Percentiles rank a stretch among this genome's conserved stretches.
phyloP scores from a whole-genome alignment of 75 land plant species.

The Pinus taeda region DNA sequence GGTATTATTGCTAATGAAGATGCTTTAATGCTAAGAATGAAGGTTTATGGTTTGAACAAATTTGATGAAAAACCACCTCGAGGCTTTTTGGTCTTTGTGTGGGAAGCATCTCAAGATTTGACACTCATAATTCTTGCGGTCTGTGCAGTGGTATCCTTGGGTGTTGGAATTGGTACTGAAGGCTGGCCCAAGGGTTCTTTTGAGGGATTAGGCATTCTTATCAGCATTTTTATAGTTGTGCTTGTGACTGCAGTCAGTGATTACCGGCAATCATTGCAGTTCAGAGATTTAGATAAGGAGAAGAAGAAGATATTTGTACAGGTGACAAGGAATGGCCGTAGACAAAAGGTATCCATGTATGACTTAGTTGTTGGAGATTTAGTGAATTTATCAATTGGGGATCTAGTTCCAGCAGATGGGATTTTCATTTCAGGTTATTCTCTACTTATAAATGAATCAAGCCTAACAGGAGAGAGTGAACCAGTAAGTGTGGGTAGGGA shows the following conservation, averaged over 20 bases:
- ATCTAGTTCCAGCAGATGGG: constrained; percentile 91
- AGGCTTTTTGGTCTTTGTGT: constrained; percentile 88
- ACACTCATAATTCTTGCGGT: constrained; percentile 77
- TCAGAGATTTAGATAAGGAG: constrained; percentile 86
- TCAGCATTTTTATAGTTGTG: constrained; percentile 83
- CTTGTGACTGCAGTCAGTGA: constrained; percentile 93
- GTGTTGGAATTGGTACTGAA: constrained; percentile 78
- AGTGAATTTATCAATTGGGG: constrained; percentile 77
- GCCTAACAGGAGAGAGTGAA: constrained; percentile 90
- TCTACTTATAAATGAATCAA: constrained; percentile 74
- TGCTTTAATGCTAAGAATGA: constrained; percentile 40
- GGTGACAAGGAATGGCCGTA: constrained; percentile 60
- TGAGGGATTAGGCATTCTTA: constrained; percentile 92
- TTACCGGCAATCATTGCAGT: constrained; percentile 91
- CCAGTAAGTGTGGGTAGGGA: constrained; percentile 58
- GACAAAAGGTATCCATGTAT: constrained; percentile 73
- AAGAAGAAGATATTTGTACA: constrained; percentile 85
- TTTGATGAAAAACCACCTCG: constrained; percentile 55
- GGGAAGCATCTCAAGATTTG: constrained; percentile 93
- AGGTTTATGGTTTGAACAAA: constrained; percentile 68
- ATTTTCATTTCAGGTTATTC: constrained; percentile 83
- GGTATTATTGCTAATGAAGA: constrained; percentile 48
- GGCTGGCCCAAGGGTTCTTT: constrained; percentile 86
- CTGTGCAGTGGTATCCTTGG: constrained; percentile 80
- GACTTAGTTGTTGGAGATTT: constrained; percentile 85